Evolutionary conservation across 2,329 filamentous ascomycete species (phyloP).

Genomic region (Exserohilum rostratum): DNA sequence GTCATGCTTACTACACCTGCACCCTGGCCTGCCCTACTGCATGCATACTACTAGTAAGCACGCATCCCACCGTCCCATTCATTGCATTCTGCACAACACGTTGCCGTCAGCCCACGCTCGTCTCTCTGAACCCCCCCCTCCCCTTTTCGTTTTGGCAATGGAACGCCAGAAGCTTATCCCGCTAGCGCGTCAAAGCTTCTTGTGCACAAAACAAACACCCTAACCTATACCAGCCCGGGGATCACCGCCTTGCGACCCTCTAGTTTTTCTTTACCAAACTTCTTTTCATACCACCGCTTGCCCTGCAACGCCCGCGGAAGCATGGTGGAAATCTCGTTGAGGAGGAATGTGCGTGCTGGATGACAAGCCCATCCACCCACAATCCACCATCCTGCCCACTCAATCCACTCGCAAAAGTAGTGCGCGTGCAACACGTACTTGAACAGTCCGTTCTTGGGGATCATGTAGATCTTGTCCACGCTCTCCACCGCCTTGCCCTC

Average conservation of each 20-base stretch:
- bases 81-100: too few relatives aligned
- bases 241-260: conserved; percentile 75
- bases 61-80: too few relatives aligned
- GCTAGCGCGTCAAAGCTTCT: background rate
- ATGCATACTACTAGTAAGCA: background rate
- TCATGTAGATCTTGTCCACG: conserved; percentile 82
- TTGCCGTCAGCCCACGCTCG: too few relatives aligned
- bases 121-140: background rate
- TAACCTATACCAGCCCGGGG: conserved; percentile 59
- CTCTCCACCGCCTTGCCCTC: conserved; percentile 54
- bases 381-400: conserved; percentile 91
- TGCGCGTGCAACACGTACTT: conserved; percentile 85
- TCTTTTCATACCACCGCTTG: conserved; percentile 82
- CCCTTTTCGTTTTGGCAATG: background rate
- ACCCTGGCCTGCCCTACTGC: background rate
- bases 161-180: conserved; percentile 1
- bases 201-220: background rate
- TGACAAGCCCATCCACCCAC: conserved; percentile 68
- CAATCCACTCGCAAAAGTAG: conserved; percentile 95
- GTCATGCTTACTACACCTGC: conserved; percentile 15
- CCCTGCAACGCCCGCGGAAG: conserved; percentile 82
- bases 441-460: conserved; percentile 85
- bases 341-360: conserved; percentile 79
- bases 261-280: conserved; percentile 85
- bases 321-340: conserved; percentile 93